Conservation (phyloP, 495 filamentous ascomycete species). For the Hypoxylon trugodes region DNA sequence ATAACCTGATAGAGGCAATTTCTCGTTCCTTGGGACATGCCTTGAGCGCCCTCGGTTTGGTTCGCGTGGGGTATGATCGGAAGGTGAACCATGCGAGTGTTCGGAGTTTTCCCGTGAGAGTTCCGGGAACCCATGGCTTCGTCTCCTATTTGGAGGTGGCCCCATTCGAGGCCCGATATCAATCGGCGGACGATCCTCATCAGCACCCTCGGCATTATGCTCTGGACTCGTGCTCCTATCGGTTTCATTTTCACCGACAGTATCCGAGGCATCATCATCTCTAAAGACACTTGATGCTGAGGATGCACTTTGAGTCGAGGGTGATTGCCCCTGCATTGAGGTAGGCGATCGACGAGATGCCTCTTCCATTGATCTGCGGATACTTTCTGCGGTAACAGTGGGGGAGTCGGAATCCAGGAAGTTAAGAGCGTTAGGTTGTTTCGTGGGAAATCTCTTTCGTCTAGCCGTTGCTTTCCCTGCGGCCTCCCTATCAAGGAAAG, state of each 20-base stretch:
- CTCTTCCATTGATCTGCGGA: constrained; percentile 43
- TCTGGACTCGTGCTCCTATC: constrained; percentile 58
- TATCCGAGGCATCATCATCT: constrained; percentile 46
- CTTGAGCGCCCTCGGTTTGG: constrained; percentile 39
- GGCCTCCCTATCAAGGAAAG: constrained; percentile 41
- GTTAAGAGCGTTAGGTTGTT: constrained; percentile 43
- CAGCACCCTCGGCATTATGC: constrained; percentile 44
- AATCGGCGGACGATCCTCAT: constrained; percentile 6
- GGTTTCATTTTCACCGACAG: constrained; percentile 49
- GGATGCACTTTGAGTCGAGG: constrained; percentile 43
- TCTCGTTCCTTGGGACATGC: constrained; percentile 47
- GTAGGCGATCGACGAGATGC: constrained; percentile 42
- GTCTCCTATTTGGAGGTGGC: constrained; percentile 22
- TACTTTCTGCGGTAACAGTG: constrained; percentile 41
- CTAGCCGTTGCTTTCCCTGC: constrained; percentile 42
- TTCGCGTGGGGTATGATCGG: constrained; percentile 42
- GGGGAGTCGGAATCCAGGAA: constrained; percentile 48
- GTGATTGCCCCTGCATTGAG: constrained; percentile 31
- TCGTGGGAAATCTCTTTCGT: constrained; percentile 35
- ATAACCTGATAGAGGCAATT: constrained; percentile 65
- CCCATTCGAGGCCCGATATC: constrained; percentile 22
- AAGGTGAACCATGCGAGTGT: constrained; percentile 40
- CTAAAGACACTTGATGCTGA: constrained; percentile 48
- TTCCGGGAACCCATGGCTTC: constrained; percentile 47
- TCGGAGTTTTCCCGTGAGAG: constrained; percentile 44